Base-by-base conservation (phyloP, 1,284 basidiomycete species). In the Ceratobasidium sp. region DNA sequence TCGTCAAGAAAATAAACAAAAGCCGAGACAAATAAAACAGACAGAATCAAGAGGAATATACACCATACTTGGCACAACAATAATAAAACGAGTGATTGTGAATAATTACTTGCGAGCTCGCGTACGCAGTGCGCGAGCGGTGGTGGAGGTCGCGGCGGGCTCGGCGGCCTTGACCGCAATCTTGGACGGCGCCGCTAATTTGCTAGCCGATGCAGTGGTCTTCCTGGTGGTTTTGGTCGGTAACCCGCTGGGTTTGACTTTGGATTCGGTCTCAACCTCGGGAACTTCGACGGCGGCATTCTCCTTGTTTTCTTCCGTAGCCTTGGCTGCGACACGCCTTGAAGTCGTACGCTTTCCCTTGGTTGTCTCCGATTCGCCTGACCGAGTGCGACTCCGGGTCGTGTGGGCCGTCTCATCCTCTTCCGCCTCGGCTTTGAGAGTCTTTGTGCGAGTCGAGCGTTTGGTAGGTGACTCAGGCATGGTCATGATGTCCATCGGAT, bases 381-480 rank as follows among this genome's bases (percentile, higher is more conserved):
- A 57, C 67, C 41, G 34, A n/a, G 53, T 48, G 3, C 53, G 67
- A 39, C 65, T 69, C 23, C 67, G 67, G 26, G 67, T 70, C 16
- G 53, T 53, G 6, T 53, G 67, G 4, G 53, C n/a, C 16, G 32
- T 12, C 28, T 70, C 67, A 6, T 70, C 67, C 28, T 70, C 67
- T 21, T 70, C 67, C 9, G 55, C 53, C 36, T 70, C 67, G 16
- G 21, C n/a, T 36, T 70, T 70, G 21, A 32, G 23, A 23, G 67
- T 16, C 30, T 70, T 70, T 4, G 67, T 53, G 10, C 67, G 52
- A 10, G 67, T 70, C 1, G 67, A 70, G 21, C 67, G 67, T 21
- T 70, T 70, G 26, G 67, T 70, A n/a, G 67, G 67, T 3, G 67
- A 70, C 45, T 70, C 67, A 28, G 67, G 67, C 18, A 70, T 21